These are phyloP conservation scores for Marasmius oreades DNA, from an alignment of 1,284 basidiomycete genomes.

Conservation along the genomic window DNA sequence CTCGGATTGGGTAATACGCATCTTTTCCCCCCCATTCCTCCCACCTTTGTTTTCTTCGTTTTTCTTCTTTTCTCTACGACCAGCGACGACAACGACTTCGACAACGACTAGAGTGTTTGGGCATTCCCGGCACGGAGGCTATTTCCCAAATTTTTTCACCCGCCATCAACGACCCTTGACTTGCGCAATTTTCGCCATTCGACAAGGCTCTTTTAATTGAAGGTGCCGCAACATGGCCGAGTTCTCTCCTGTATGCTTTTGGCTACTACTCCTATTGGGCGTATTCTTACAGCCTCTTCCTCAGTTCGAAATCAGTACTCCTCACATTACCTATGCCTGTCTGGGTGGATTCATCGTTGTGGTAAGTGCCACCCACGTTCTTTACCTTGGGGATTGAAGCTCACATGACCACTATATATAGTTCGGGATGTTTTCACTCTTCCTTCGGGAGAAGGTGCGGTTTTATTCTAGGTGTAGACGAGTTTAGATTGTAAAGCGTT, in stretches of 20 bases:
- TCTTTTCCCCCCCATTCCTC: not conserved
- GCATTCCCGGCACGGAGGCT: not conserved
- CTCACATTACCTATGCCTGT: conserved; percentile 78
- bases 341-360: conserved; percentile 80
- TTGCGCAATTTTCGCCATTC: conserved; percentile 5
- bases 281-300: no score
- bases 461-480: conserved; percentile 13
- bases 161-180: not conserved
- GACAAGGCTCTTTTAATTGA: not conserved
- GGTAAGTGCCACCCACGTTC: conserved; percentile 44
- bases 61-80: not conserved
- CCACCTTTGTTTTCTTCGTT: not conserved
- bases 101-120: not conserved
- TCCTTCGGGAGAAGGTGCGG: conserved; percentile 81
- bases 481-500: not conserved
- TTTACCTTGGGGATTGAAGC: not conserved
- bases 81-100: not conserved
- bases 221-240: no score
- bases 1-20: not conserved
- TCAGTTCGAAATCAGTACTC: conserved; percentile 65
- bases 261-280: no score
- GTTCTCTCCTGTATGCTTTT: no score
- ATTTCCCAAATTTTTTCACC: not conserved
- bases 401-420: conserved; percentile 25
- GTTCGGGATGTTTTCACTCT: conserved; percentile 94